Evolutionary conservation across 73 alveolate genomes (phyloP).

Genomic region (Paramecium primaurelia): DNA sequence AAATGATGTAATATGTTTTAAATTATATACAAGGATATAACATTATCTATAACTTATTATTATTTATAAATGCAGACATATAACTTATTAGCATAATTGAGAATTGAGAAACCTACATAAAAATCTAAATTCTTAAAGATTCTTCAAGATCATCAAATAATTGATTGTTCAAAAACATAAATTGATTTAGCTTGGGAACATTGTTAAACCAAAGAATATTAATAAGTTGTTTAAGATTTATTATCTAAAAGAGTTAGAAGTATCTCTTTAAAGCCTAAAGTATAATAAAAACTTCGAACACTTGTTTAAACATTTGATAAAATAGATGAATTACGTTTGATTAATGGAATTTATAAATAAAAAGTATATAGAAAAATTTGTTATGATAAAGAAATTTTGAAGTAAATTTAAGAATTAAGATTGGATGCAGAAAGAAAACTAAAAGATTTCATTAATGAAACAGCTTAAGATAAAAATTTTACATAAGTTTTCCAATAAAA

Average conservation of each 20-base stretch:
- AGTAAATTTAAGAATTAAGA: not conserved
- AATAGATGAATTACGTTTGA: not conserved
- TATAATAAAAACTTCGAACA: not conserved
- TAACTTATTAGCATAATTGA: not conserved
- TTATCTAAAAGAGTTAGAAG: not conserved
- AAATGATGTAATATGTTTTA: not conserved
- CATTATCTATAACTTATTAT: not conserved
- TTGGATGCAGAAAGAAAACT: not conserved
- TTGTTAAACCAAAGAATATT: not conserved
- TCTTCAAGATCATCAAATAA: not conserved
- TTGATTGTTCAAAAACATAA: not conserved
- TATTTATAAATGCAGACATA: not conserved
- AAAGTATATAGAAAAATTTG: not conserved
- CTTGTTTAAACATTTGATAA: not conserved
- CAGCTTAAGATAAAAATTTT: not conserved
- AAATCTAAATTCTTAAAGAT: not conserved
- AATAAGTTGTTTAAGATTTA: not conserved
- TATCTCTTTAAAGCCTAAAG: not conserved
- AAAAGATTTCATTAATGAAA: not conserved
- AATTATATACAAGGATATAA: not conserved
- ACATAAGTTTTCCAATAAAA: not conserved
- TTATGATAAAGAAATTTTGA: not conserved
- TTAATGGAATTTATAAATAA: not conserved
- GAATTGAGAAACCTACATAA: not conserved
- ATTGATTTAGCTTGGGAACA: not conserved